A percentile compares a stretch with the other conserved stretches of the same genome.
Evolutionary conservation across 805 yeast genomes (phyloP).

Genomic region (Lachancea kluyveri): DNA sequence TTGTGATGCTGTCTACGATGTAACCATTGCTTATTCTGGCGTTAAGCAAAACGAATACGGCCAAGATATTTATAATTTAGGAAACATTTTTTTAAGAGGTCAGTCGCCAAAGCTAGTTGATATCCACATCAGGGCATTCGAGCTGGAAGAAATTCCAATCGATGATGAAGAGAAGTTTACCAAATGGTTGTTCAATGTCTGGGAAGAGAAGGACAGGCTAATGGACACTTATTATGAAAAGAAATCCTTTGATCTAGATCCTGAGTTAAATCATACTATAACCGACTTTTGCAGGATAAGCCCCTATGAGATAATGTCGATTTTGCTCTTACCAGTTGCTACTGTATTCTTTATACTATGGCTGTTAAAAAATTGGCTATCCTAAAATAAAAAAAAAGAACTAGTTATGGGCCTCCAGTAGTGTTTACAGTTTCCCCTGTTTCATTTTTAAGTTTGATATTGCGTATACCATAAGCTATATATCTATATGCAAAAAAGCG

Average conservation of each 20-base stretch:
- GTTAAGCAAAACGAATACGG: slow-evolving; percentile 59
- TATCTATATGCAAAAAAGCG: too few species aligned
- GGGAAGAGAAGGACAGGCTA: slow-evolving; percentile 73
- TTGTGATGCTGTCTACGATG: slow-evolving; percentile 62
- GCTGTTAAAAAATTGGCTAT: slow-evolving; percentile 1
- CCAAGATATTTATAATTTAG: slow-evolving; percentile 67
- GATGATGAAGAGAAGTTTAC: slow-evolving; percentile 54
- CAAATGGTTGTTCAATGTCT: slow-evolving; percentile 64
- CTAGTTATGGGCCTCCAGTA: too few species aligned
- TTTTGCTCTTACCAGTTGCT: slow-evolving; percentile 16
- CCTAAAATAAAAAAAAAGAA: background rate
- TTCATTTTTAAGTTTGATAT: too few species aligned
- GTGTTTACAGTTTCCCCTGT: background rate
- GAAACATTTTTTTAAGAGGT: slow-evolving; percentile 59
- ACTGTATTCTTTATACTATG: slow-evolving; percentile 1
- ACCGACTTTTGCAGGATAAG: slow-evolving; percentile 21
- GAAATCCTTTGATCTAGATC: slow-evolving; percentile 42
- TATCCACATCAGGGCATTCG: slow-evolving; percentile 56
- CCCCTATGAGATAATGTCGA: slow-evolving; percentile 12
- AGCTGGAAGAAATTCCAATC: slow-evolving; percentile 58
- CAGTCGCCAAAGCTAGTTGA: slow-evolving; percentile 62
- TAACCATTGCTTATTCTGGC: slow-evolving; percentile 79
- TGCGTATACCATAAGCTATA: too few species aligned
- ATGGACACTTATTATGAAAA: slow-evolving; percentile 54
- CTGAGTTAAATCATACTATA: slow-evolving; percentile 13